These are phyloP conservation scores for Tetracladium maxilliforme DNA, from an alignment of 2,329 filamentous ascomycete genomes.

Conservation along the genomic window DNA sequence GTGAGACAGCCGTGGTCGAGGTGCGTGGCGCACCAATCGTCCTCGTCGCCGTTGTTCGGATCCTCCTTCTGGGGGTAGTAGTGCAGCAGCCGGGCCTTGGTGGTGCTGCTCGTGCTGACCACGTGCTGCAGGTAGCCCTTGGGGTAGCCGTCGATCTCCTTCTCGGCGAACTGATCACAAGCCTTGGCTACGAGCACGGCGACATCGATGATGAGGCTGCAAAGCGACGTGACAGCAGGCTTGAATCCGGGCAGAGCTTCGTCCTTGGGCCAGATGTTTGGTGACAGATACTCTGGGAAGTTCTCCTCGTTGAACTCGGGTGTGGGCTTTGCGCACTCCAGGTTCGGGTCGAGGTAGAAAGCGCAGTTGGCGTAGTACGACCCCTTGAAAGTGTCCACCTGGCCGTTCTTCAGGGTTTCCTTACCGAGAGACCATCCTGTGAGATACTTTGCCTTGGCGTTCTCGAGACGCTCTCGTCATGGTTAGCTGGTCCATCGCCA, in stretches of 20 bases:
- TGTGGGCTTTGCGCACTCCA: conserved; percentile 48
- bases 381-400: conserved; percentile 68
- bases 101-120: conserved; percentile 71
- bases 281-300: conserved; percentile 78
- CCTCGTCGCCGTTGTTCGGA: conserved; percentile 36
- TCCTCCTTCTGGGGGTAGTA: conserved; percentile 58
- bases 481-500: conserved; percentile 3
- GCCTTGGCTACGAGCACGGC: conserved; percentile 80
- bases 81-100: conserved; percentile 82
- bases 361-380: conserved; percentile 77
- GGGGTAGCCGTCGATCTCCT: conserved; percentile 65
- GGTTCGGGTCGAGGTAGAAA: conserved; percentile 51
- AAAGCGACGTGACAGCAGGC: conserved; percentile 58
- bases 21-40: conserved; percentile 91
- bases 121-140: conserved; percentile 72
- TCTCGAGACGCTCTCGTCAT: conserved; percentile 37
- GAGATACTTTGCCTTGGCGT: conserved; percentile 45
- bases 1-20: conserved; percentile 90
- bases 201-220: conserved; percentile 74
- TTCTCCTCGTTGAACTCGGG: conserved; percentile 39
- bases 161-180: conserved; percentile 72
- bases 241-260: conserved; percentile 62
- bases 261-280: conserved; percentile 75
- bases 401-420: conserved; percentile 64
- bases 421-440: conserved; percentile 72